Evolutionary conservation across 78 protist genomes (phyloP).

Genomic region (Dictyostelium intermedium): DNA sequence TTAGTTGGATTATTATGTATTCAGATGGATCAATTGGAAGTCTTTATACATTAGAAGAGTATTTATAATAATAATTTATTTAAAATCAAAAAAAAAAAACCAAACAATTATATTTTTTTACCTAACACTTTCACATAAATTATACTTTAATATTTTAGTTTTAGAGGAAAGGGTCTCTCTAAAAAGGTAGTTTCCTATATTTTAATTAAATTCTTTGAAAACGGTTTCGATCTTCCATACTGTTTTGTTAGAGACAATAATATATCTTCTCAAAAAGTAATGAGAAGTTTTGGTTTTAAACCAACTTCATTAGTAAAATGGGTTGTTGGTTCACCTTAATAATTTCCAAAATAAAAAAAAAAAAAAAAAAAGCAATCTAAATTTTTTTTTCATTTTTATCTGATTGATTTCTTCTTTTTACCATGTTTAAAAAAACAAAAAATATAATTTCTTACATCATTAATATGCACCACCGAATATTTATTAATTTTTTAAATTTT

Average conservation of each 20-base stretch:
- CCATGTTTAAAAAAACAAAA: too few relatives aligned
- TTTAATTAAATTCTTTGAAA: not conserved
- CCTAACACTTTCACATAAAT: not conserved
- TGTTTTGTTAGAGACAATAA: not conserved
- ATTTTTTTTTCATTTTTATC: too few relatives aligned
- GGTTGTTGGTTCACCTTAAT: not conserved
- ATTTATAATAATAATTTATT: not conserved
- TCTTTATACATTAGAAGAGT: not conserved
- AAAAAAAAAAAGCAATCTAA: too few relatives aligned
- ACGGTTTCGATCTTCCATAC: not conserved
- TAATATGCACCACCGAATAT: too few relatives aligned
- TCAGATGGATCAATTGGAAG: conserved; percentile 30
- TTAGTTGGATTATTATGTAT: conserved; percentile 25
- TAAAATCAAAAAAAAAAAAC: too few relatives aligned
- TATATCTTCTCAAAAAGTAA: not conserved
- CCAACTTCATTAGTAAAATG: not conserved
- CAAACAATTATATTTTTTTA: too few relatives aligned
- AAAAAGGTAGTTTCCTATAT: not conserved
- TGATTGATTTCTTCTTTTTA: too few relatives aligned
- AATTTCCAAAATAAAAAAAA: too few relatives aligned
- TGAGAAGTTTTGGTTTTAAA: conserved; percentile 1
- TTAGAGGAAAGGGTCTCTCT: not conserved
- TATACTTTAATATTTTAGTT: not conserved
- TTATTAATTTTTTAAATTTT: too few relatives aligned
- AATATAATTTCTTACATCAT: too few relatives aligned